phyloP scores from a whole-genome alignment of 148 eudicot genomes.

The Rhododendron simsii region DNA sequence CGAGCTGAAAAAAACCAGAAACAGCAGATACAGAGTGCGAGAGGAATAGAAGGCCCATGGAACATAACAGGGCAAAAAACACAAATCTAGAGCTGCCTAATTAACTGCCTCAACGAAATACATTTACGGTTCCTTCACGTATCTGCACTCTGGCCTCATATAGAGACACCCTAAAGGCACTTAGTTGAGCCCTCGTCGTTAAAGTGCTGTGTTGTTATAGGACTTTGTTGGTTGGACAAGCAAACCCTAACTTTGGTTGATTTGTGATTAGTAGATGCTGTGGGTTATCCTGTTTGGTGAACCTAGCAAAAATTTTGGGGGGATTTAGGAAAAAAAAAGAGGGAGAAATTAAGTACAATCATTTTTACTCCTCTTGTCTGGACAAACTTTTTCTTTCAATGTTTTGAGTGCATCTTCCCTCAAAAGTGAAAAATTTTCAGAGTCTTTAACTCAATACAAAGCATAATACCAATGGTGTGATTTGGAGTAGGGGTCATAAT shows the following conservation, averaged over 20 bases:
- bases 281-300: neutral
- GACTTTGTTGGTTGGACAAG: neutral
- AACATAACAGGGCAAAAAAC: too few species aligned
- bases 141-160: too few species aligned
- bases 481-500: neutral
- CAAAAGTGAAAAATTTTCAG: neutral
- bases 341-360: neutral
- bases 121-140: too few species aligned
- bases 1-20: too few species aligned
- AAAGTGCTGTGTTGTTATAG: too few species aligned
- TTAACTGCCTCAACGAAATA: too few species aligned
- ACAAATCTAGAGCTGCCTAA: too few species aligned
- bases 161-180: too few species aligned
- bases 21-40: too few species aligned
- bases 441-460: neutral
- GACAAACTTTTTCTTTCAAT: neutral
- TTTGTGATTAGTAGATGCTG: neutral
- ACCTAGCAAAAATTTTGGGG: neutral
- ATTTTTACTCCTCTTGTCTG: neutral
- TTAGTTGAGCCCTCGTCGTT: too few species aligned
- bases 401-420: neutral
- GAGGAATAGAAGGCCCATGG: too few species aligned
- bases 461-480: neutral
- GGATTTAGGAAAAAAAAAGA: neutral
- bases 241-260: neutral